Evolutionary conservation across 305 asterid genomes (phyloP).

Genomic region (Solanum hybrid): DNA sequence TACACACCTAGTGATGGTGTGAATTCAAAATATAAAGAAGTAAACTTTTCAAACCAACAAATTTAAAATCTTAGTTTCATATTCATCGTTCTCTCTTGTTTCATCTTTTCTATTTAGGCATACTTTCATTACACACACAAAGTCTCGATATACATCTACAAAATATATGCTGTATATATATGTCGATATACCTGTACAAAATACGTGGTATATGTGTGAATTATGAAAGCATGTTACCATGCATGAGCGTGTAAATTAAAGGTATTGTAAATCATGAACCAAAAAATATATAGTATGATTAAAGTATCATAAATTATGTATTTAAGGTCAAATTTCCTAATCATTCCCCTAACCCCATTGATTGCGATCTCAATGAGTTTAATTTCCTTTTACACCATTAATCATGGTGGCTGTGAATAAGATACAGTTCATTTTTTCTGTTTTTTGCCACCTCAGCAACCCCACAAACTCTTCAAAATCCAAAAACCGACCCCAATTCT

Average conservation of each 20-base stretch:
- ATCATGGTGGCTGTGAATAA: slow-evolving; percentile 31
- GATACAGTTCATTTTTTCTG: slow-evolving; percentile 13
- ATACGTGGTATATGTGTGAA: neutral
- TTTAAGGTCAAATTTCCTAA: slow-evolving; percentile 34
- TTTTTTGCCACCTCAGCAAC: neutral
- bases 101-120: neutral
- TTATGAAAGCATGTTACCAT: neutral
- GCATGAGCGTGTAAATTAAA: neutral
- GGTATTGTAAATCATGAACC: neutral
- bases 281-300: neutral
- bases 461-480: neutral
- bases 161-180: neutral
- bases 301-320: slow-evolving; percentile 11
- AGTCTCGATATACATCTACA: neutral
- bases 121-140: neutral
- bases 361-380: slow-evolving; percentile 33
- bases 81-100: neutral
- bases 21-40: neutral
- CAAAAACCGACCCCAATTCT: neutral
- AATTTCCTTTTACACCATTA: slow-evolving; percentile 25
- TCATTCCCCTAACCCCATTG: slow-evolving; percentile 31
- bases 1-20: neutral
- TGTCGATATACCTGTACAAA: neutral
- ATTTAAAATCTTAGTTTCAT: neutral
- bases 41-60: neutral